A percentile compares a stretch with the other conserved stretches of the same genome.
These are phyloP conservation scores for Volvox reticuliferus DNA, from an alignment of 139 green algal genomes.

Conservation along the genomic window DNA sequence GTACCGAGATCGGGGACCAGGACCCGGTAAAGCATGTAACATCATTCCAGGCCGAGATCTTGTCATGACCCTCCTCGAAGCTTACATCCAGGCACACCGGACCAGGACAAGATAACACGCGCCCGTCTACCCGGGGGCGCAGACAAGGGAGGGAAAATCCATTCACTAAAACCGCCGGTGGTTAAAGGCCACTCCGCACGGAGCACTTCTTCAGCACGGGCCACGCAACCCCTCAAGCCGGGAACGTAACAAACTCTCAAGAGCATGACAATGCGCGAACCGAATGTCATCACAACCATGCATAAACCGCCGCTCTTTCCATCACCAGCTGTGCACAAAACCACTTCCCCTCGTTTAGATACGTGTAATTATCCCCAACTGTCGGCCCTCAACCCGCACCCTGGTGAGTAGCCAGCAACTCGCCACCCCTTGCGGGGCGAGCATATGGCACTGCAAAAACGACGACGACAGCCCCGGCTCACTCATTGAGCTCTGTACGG, in stretches of 20 bases:
- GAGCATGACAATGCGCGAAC: not conserved
- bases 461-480: not conserved
- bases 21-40: too few species aligned
- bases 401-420: not conserved
- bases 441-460: not conserved
- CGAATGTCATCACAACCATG: constrained; percentile 16
- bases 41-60: too few species aligned
- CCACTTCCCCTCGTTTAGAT: not conserved
- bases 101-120: too few species aligned
- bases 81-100: too few species aligned
- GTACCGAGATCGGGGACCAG: too few species aligned
- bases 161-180: too few species aligned
- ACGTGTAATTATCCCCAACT: not conserved
- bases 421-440: constrained; percentile 10
- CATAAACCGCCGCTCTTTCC: not conserved
- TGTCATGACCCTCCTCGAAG: too few species aligned
- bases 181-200: not conserved
- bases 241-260: not conserved
- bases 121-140: too few species aligned
- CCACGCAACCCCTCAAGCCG: not conserved
- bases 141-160: too few species aligned
- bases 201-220: not conserved
- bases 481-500: not conserved
- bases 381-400: not conserved
- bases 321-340: not conserved